Evolutionary conservation across 2,329 filamentous ascomycete species (phyloP).

Genomic region (Xylariales sp.): DNA sequence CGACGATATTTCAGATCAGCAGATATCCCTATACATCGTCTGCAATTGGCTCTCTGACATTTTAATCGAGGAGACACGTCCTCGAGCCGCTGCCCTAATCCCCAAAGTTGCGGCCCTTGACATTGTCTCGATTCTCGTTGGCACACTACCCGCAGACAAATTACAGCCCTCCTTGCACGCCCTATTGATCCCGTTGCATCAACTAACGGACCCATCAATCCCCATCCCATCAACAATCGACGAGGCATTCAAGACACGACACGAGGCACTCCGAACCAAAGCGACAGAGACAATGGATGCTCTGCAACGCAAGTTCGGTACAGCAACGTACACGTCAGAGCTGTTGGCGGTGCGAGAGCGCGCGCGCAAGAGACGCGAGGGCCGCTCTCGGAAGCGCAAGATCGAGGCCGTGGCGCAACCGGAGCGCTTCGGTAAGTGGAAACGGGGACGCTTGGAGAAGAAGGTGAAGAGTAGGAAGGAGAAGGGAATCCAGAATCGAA

Average conservation of each 20-base stretch:
- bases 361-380: slow-evolving; percentile 77
- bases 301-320: slow-evolving; percentile 88
- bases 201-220: slow-evolving; percentile 84
- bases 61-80: slow-evolving; percentile 78
- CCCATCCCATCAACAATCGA: slow-evolving; percentile 77
- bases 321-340: slow-evolving; percentile 78
- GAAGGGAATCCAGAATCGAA: slow-evolving; percentile 77
- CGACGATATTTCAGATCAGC: slow-evolving; percentile 43
- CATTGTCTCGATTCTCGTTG: slow-evolving; percentile 76
- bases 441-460: slow-evolving; percentile 84
- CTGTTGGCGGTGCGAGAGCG: slow-evolving; percentile 78
- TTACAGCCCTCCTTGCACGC: slow-evolving; percentile 72
- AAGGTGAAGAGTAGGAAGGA: slow-evolving; percentile 87
- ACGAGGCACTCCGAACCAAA: slow-evolving; percentile 77
- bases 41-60: slow-evolving; percentile 83
- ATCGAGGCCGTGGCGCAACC: slow-evolving; percentile 88
- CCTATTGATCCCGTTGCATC: slow-evolving; percentile 73
- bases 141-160: slow-evolving; percentile 67
- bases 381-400: slow-evolving; percentile 84
- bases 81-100: slow-evolving; percentile 71
- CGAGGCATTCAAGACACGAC: slow-evolving; percentile 73
- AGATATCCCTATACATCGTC: slow-evolving; percentile 72
- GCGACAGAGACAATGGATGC: slow-evolving; percentile 82
- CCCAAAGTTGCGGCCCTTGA: slow-evolving; percentile 82
- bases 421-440: slow-evolving; percentile 80